Conservation (phyloP, 2,329 filamentous ascomycete species). For the Daldinia sp. region DNA sequence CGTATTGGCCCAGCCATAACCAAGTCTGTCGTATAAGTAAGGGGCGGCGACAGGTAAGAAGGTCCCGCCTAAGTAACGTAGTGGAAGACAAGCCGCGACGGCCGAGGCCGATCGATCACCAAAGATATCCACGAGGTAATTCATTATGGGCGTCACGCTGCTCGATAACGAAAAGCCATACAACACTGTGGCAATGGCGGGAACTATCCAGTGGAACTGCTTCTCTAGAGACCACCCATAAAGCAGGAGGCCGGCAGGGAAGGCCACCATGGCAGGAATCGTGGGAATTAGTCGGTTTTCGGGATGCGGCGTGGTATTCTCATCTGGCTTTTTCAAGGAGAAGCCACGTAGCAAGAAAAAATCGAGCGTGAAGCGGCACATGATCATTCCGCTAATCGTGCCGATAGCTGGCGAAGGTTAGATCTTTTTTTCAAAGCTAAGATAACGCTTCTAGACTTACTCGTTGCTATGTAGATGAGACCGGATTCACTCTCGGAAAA, state of each 20-base stretch:
- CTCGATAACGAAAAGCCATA: constrained; percentile 4
- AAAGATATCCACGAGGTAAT: constrained; percentile 3
- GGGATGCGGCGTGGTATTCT: not conserved
- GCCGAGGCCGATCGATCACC: not conserved
- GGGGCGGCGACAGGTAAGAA: not conserved
- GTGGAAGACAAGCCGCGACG: not conserved
- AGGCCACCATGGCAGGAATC: constrained; percentile 2
- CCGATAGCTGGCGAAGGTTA: not conserved
- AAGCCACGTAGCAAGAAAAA: constrained; percentile 1
- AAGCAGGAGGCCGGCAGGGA: constrained; percentile 3
- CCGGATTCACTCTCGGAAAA: constrained; percentile 6
- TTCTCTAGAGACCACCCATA: constrained; percentile 2
- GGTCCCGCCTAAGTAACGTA: not conserved
- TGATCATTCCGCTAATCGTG: constrained; percentile 1
- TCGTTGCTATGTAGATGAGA: constrained; percentile 1
- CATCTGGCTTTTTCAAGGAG: constrained; percentile 2
- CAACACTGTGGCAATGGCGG: not conserved
- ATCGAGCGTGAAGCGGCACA: constrained; percentile 6
- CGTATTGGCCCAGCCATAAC: not conserved
- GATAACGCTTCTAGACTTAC: not conserved
- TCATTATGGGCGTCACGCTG: not conserved
- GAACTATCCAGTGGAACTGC: constrained; percentile 2
- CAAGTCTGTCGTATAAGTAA: not conserved
- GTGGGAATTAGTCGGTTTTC: constrained; percentile 7
- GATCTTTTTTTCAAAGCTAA: not conserved